These are phyloP conservation scores for Arthrobotrys sinensis DNA, from an alignment of 2,329 filamentous ascomycete species.

Conservation along the genomic window DNA sequence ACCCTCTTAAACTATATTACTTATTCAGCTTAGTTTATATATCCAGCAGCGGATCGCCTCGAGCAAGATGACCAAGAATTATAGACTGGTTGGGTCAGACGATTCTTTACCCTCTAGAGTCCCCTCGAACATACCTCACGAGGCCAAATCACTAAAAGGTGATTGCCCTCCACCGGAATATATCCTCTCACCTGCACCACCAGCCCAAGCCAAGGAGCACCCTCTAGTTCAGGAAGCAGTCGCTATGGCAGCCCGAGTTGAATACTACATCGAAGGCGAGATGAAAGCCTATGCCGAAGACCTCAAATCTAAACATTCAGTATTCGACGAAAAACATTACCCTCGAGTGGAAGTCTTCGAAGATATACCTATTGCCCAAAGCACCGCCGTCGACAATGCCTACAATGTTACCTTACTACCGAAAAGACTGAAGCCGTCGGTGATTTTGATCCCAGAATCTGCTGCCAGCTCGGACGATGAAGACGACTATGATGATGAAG, in stretches of 20 bases:
- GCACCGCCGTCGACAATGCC: slow-evolving; percentile 7
- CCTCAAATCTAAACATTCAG: not conserved
- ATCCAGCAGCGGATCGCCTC: not conserved
- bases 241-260: not conserved
- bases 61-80: not conserved
- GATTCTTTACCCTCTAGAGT: not conserved
- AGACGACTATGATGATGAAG: slow-evolving; percentile 27
- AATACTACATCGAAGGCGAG: not conserved
- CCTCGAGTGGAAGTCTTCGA: not conserved
- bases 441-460: slow-evolving; percentile 1
- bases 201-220: not conserved
- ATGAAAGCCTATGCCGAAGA: slow-evolving; percentile 14
- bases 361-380: not conserved
- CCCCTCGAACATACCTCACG: not conserved
- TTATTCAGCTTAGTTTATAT: slow-evolving; percentile 17
- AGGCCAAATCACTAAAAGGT: not conserved
- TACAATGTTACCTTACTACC: not conserved
- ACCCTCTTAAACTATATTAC: not conserved
- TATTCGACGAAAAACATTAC: not conserved
- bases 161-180: not conserved
- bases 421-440: slow-evolving; percentile 2
- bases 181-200: not conserved
- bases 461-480: slow-evolving; percentile 3
- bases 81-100: not conserved
- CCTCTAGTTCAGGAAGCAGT: not conserved